These are phyloP conservation scores for Jatropha podagrica DNA, from an alignment of 441 rosid species.

Conservation along the genomic window DNA sequence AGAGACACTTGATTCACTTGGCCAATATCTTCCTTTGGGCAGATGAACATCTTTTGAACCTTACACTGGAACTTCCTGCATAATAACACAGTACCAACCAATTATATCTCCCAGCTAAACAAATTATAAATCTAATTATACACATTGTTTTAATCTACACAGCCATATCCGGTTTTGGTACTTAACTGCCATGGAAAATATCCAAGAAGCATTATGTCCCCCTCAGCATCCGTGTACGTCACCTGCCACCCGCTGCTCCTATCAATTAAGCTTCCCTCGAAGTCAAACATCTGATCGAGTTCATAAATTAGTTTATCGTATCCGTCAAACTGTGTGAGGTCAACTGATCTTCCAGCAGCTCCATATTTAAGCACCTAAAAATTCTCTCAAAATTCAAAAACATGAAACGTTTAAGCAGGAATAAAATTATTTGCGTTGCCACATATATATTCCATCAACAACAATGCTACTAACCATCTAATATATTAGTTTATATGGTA, in stretches of 20 bases:
- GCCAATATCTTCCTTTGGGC: conserved; percentile 31
- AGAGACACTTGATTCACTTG: conserved; percentile 17
- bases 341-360: conserved; percentile 40
- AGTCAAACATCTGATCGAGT: conserved; percentile 50
- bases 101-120: not conserved
- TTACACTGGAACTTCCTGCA: conserved; percentile 38
- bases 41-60: conserved; percentile 37
- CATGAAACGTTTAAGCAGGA: not conserved
- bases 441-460: not conserved
- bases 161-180: not conserved
- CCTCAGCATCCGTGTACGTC: conserved; percentile 33
- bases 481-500: not conserved
- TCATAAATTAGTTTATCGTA: conserved; percentile 34
- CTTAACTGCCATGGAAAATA: conserved; percentile 51
- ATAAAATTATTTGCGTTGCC: not conserved
- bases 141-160: not conserved
- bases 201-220: conserved; percentile 39
- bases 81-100: not conserved
- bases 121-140: not conserved
- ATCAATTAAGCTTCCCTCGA: conserved; percentile 40
- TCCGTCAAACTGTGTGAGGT: conserved; percentile 37
- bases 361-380: conserved; percentile 46
- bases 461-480: not conserved
- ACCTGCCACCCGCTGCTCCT: conserved; percentile 44
- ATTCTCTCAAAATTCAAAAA: not conserved